These are phyloP conservation scores for Sporisorium graminicola DNA, from an alignment of 1,284 basidiomycete genomes.

Conservation along the genomic window DNA sequence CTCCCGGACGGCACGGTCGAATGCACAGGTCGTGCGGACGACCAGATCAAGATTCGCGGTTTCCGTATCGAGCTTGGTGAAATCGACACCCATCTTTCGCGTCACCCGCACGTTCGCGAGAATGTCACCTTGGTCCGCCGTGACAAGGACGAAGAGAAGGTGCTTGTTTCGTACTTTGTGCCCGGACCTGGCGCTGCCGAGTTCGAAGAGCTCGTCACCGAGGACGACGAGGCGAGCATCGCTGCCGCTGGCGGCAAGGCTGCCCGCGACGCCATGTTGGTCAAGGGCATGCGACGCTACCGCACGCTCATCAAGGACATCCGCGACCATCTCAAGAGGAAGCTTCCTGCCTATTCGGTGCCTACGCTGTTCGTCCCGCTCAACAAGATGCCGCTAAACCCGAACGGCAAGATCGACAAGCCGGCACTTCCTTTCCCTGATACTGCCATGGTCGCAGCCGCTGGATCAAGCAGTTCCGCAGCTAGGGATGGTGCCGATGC, in stretches of 20 bases:
- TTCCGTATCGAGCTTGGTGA: constrained; percentile 99
- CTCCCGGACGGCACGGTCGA: constrained; percentile 93
- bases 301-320: constrained; percentile 87
- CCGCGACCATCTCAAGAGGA: constrained; percentile 95
- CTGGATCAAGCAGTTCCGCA: constrained; percentile 20
- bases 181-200: constrained; percentile 79
- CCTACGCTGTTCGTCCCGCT: constrained; percentile 81
- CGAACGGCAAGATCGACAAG: constrained; percentile 99
- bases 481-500: constrained; percentile 24
- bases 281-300: constrained; percentile 66
- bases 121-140: constrained; percentile 96
- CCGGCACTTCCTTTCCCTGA: constrained; percentile 98
- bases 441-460: constrained; percentile 78
- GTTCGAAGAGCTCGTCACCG: constrained; percentile 77
- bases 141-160: constrained; percentile 99
- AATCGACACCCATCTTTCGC: constrained; percentile 95
- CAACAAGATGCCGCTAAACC: constrained; percentile 95
- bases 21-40: constrained; percentile 96
- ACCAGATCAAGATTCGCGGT: constrained; percentile 99
- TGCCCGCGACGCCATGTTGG: constrained; percentile 51
- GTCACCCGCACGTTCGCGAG: constrained; percentile 92
- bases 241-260: constrained; percentile 39
- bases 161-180: constrained; percentile 98
- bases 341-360: constrained; percentile 79
- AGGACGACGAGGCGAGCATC: constrained; percentile 69